These are phyloP conservation scores for Diplodia corticola DNA, from an alignment of 2,329 filamentous ascomycete genomes.

Conservation along the genomic window DNA sequence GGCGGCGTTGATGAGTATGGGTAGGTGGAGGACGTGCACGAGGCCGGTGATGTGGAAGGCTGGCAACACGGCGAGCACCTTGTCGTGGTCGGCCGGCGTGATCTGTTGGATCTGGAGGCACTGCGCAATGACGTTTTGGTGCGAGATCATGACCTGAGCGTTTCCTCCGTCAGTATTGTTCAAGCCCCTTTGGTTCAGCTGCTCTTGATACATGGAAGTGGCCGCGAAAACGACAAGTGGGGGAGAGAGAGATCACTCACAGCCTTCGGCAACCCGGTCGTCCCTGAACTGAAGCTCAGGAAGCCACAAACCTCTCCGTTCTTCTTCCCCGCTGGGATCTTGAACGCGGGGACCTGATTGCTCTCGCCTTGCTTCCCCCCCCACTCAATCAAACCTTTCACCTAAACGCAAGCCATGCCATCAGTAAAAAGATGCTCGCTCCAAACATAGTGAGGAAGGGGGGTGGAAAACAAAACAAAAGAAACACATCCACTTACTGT, in stretches of 20 bases:
- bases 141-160: slow-evolving; percentile 52
- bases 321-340: slow-evolving; percentile 53
- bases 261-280: slow-evolving; percentile 53
- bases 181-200: no score
- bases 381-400: slow-evolving; percentile 48
- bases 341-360: slow-evolving; percentile 51
- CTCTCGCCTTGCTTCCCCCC: slow-evolving; percentile 45
- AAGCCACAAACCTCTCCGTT: slow-evolving; percentile 59
- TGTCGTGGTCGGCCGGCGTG: slow-evolving; percentile 51
- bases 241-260: slow-evolving; percentile 27
- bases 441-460: no score
- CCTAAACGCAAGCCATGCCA: slow-evolving; percentile 3
- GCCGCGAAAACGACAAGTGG: no score
- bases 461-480: no score
- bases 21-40: slow-evolving; percentile 63
- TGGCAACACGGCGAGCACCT: slow-evolving; percentile 59
- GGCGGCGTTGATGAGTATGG: slow-evolving; percentile 63
- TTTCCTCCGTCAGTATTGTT: no score
- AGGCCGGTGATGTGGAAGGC: slow-evolving; percentile 63
- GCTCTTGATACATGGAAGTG: not conserved
- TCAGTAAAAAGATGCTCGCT: not conserved
- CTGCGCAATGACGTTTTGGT: slow-evolving; percentile 60
- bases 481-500: slow-evolving; percentile 29
- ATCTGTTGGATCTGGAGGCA: slow-evolving; percentile 60
- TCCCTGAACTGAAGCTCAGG: slow-evolving; percentile 53